These are phyloP conservation scores for Dendrobium huoshanense DNA, from an alignment of 106 monocot genomes.

Conservation along the genomic window DNA sequence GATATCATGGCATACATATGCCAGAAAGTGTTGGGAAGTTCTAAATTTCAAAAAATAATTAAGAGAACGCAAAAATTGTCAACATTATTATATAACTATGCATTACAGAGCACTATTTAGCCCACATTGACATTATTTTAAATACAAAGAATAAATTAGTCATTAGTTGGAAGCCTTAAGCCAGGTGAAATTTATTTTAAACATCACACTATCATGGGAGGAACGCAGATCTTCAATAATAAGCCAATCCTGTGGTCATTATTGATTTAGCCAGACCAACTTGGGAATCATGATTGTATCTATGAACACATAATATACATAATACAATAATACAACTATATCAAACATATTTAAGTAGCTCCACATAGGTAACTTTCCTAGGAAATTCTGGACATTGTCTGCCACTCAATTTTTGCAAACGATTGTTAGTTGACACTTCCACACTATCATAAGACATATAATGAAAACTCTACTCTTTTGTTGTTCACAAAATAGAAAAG, in stretches of 20 bases:
- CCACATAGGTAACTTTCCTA: no score
- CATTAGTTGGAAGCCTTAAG: background rate
- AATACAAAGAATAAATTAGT: background rate
- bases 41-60: no score
- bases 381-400: background rate
- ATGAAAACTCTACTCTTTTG: background rate
- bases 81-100: no score
- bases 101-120: no score
- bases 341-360: no score
- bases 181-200: background rate
- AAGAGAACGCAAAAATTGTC: no score
- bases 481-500: background rate
- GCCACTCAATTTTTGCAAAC: background rate
- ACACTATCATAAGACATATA: background rate
- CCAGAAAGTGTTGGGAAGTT: no score
- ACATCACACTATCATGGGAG: background rate
- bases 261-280: no score
- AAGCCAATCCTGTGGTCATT: background rate
- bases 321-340: no score
- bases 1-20: background rate
- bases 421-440: background rate
- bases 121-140: no score
- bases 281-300: no score
- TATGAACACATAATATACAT: no score
- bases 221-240: background rate